Base-by-base conservation (phyloP, 441 rosid species). In the Arabidopsis hybrid region DNA sequence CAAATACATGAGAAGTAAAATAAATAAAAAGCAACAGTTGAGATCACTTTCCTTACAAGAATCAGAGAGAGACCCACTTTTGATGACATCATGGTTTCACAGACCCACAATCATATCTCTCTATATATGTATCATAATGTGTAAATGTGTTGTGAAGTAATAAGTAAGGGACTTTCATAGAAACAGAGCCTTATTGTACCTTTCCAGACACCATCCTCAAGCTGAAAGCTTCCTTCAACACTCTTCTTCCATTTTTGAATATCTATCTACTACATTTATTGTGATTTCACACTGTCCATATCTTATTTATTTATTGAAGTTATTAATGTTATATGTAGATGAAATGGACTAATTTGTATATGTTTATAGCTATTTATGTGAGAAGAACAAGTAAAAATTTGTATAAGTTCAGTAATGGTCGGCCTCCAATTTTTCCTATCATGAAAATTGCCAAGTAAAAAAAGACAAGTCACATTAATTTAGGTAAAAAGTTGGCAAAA, bases 11-110 rank as follows among this genome's bases (percentile, higher is more conserved):
- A 76, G 47, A 71, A 64, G 66, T 71, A 42, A 71, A 67, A 77
- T 36, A 1, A n/a, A 40, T 2, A 60, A 53, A 71, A 71, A 71
- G 73, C 76, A 71, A 77, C 59, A 65, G 77, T 65, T 66, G 73
- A 71, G 80, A 76, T 77, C 80, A 71, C 76, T 77, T 77, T 71
- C 62, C 80, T 65, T 77, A 8, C 80, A 77, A 77, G 80, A 57
- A 58, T 77, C 72, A 76, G 61, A 70, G 49, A 46, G 6, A 64
- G 60, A 31, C 65, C 67, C 60, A 77, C 80, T 77, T 65, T 77
- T 65, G 63, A 65, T 77, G 76, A 71, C 76, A 70, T 77, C 76
- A 70, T 49, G 7, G 7, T 50, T 43, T 49, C 52, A 77, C 18
- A 79, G 39, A 73, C 55, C 69, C 39, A 67, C 56, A 62, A 18